Conservation (phyloP, 352 stramenopile species). For the Phytophthora pluvialis region DNA sequence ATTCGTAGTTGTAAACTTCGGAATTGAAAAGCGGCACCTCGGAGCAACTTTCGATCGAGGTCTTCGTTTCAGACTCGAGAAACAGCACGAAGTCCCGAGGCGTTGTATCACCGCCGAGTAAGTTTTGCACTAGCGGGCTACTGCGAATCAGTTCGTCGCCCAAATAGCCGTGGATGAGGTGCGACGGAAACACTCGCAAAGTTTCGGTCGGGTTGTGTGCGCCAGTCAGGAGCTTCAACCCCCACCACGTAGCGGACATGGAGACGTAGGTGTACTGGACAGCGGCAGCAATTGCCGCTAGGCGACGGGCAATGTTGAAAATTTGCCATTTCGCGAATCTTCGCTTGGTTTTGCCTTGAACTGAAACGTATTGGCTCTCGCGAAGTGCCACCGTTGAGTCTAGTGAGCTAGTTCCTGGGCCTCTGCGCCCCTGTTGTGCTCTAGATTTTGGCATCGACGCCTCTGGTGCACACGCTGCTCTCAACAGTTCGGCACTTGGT, state of each 20-base stretch:
- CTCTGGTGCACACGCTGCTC: background rate
- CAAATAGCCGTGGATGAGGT: constrained; percentile 39
- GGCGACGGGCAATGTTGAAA: constrained; percentile 32
- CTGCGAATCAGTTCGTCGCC: constrained; percentile 34
- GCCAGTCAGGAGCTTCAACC: constrained; percentile 27
- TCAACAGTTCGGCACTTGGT: background rate
- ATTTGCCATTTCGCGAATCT: constrained; percentile 7
- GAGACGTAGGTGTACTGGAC: constrained; percentile 42
- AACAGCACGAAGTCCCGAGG: constrained; percentile 43
- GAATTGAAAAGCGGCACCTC: constrained; percentile 14
- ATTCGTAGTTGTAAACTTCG: constrained; percentile 45
- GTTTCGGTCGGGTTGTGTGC: constrained; percentile 21
- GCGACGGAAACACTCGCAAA: constrained; percentile 16
- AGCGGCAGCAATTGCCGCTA: constrained; percentile 38
- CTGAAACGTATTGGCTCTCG: constrained; percentile 21
- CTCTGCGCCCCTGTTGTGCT: background rate
- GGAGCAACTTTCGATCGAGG: constrained; percentile 32
- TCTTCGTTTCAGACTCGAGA: constrained; percentile 34
- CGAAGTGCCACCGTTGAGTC: constrained; percentile 12
- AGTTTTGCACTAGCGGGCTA: constrained; percentile 38
- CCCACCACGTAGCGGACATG: constrained; percentile 31
- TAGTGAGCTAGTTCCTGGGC: constrained; percentile 5
- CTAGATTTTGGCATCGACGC: background rate
- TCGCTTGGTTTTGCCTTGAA: constrained; percentile 10
- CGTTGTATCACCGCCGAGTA: constrained; percentile 34